Percentiles rank a stretch among this genome's conserved stretches.
These are phyloP conservation scores for Globisporangium ultimum DNA, from an alignment of 352 stramenopile species.

Conservation along the genomic window DNA sequence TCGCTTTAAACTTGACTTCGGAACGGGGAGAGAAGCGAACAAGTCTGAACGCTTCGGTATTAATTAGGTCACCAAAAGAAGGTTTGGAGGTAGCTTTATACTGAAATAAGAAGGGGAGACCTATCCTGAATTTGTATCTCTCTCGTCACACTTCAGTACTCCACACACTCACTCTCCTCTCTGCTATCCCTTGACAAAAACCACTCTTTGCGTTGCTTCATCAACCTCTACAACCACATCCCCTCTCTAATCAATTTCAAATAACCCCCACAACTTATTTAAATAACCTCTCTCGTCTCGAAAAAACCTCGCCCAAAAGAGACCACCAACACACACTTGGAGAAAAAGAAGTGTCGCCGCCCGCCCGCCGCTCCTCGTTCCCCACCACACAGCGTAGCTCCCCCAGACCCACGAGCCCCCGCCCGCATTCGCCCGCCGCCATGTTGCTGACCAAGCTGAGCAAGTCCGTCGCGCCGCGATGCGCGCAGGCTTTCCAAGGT, in stretches of 20 bases:
- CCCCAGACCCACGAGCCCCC: slow-evolving; percentile 11
- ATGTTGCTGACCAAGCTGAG: slow-evolving; percentile 81
- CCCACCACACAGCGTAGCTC: slow-evolving; percentile 15
- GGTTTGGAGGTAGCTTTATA: too few relatives aligned
- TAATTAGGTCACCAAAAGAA: too few relatives aligned
- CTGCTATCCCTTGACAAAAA: neutral
- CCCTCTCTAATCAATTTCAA: neutral
- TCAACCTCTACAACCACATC: neutral
- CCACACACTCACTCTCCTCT: neutral
- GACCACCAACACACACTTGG: slow-evolving; percentile 12
- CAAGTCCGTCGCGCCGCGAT: slow-evolving; percentile 54
- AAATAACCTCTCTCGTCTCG: neutral
- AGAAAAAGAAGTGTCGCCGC: neutral
- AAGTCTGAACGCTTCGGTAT: too few relatives aligned
- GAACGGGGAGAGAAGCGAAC: too few relatives aligned
- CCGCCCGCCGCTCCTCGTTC: slow-evolving; percentile 6
- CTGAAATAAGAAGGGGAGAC: too few relatives aligned
- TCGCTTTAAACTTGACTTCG: too few relatives aligned
- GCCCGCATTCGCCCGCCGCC: slow-evolving; percentile 1
- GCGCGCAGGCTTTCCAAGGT: slow-evolving; percentile 47
- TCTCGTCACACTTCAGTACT: too few relatives aligned
- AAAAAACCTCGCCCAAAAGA: slow-evolving; percentile 2
- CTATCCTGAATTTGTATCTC: too few relatives aligned
- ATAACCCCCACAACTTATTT: neutral
- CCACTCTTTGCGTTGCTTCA: neutral